phyloP scores from a whole-genome alignment of 441 rosid species.

The Populus hybrid region DNA sequence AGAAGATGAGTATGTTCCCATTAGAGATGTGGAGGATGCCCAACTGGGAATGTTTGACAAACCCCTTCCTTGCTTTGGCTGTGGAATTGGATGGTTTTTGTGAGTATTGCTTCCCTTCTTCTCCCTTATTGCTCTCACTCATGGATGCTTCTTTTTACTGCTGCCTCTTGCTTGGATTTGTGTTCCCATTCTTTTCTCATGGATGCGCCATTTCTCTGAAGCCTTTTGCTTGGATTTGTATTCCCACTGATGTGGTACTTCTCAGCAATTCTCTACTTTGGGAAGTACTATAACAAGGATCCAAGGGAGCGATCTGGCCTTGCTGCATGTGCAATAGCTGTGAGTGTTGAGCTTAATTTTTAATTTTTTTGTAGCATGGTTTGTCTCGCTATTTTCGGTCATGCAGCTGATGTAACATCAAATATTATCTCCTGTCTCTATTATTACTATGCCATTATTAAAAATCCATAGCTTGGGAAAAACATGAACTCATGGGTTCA shows the following conservation, averaged over 20 bases:
- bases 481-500: background rate
- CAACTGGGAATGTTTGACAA: conserved; percentile 62
- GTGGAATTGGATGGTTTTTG: conserved; percentile 93
- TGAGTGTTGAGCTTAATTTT: conserved; percentile 34
- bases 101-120: conserved; percentile 36
- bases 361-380: background rate
- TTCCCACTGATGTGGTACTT: conserved; percentile 77
- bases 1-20: conserved; percentile 46
- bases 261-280: conserved; percentile 69
- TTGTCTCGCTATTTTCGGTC: too few relatives aligned
- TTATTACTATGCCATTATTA: background rate
- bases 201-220: conserved; percentile 21
- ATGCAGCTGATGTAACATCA: background rate
- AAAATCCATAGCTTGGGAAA: background rate
- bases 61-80: conserved; percentile 91
- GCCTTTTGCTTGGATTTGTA: conserved; percentile 74
- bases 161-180: conserved; percentile 75
- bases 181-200: conserved; percentile 23
- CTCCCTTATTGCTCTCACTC: background rate
- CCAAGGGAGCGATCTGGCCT: conserved; percentile 94
- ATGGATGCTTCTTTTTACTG: conserved; percentile 11
- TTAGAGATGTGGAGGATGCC: conserved; percentile 45
- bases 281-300: conserved; percentile 77
- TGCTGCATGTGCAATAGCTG: conserved; percentile 89
- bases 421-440: background rate